Evolutionary conservation across 176 grass and related monocot genomes (phyloP), one percentile per base, ranked within the genome.

Genomic region (Ensete ventricosum): DNA sequence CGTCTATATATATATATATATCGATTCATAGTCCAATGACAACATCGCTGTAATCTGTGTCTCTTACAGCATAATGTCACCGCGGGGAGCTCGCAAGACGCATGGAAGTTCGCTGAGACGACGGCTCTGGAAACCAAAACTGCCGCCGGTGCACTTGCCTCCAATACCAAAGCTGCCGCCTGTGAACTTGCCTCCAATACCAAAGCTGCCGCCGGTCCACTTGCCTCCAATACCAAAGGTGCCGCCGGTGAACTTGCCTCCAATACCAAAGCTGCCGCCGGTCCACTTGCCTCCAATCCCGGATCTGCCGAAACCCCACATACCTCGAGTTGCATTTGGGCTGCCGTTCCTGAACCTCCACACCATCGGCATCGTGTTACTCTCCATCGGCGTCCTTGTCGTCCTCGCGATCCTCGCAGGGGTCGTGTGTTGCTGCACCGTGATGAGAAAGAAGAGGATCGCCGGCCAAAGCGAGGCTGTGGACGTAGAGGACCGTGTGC

Each of bases 311-410:
- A n/a, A 1, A 12, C 20, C 25, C 11, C 63, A 11, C 22, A 0
- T 60, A 4, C 85, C 81, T 8, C 43, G 5, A 1, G 0, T 19
- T 54, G 1, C 75, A 76, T 0, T 85, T 83, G 9, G 86, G 85
- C 0, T 89, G 79, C 54, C 82, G 63, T 25, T 74, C 19, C 89
- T 83, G 0, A 70, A 65, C 64, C 84, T 6, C 34, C 3, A 96
- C 64, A 71, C 79, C 0, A 70, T 92, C 79, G 89, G 92, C 72
- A 75, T 92, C 27, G 89, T 96, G 29, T 87, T 92, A n/a, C 83
- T 92, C 75, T 86, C 87, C 1, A 22, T 85, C 1, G 87, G 89
- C 0, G 81, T 89, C 57, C 67, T 96, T 17, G 75, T 96, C 50
- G 62, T 96, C 12, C 79, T 92, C 1, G 92, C 83, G 14, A 83